A percentile compares a stretch with the other conserved stretches of the same genome.
phyloP scores from a whole-genome alignment of 176 grass and related monocot species.

The Triticum turgidum region DNA sequence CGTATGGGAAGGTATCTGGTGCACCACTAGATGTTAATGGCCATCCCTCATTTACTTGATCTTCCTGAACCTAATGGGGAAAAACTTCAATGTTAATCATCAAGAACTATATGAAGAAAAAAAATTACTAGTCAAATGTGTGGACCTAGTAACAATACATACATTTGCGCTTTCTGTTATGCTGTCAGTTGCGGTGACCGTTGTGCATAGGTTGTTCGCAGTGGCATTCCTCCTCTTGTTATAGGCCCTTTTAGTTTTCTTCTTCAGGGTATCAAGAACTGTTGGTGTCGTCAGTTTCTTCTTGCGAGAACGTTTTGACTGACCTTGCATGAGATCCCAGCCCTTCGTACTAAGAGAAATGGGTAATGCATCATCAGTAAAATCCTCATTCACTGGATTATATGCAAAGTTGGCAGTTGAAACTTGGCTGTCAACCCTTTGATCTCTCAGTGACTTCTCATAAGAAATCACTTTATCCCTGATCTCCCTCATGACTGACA shows the following conservation, averaged over 20 bases:
- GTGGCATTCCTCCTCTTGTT: conserved; percentile 70
- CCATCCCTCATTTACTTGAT: conserved; percentile 68
- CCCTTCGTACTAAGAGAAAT: conserved; percentile 68
- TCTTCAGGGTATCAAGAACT: conserved; percentile 75
- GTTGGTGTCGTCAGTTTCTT: conserved; percentile 61
- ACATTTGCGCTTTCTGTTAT: conserved; percentile 51
- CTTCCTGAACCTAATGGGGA: conserved; percentile 46
- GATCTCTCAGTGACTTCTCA: conserved; percentile 73
- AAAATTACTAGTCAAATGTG: neutral
- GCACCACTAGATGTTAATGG: conserved; percentile 49
- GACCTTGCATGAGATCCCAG: conserved; percentile 67
- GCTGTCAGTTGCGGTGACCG: conserved; percentile 11
- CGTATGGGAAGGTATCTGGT: conserved; percentile 61
- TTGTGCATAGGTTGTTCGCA: conserved; percentile 45
- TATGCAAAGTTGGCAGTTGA: conserved; percentile 67
- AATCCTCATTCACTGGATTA: conserved; percentile 84
- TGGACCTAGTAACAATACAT: conserved; percentile 33
- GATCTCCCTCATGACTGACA: conserved; percentile 71
- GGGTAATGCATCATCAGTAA: conserved; percentile 61
- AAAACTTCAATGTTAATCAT: neutral
- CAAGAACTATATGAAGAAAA: neutral
- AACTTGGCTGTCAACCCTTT: conserved; percentile 68
- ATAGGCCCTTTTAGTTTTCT: conserved; percentile 65
- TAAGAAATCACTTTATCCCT: conserved; percentile 82
- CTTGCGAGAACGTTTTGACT: conserved; percentile 63